phyloP scores from a whole-genome alignment of 192 early-diverging fungal species.

The Neocallimastix lanati region DNA sequence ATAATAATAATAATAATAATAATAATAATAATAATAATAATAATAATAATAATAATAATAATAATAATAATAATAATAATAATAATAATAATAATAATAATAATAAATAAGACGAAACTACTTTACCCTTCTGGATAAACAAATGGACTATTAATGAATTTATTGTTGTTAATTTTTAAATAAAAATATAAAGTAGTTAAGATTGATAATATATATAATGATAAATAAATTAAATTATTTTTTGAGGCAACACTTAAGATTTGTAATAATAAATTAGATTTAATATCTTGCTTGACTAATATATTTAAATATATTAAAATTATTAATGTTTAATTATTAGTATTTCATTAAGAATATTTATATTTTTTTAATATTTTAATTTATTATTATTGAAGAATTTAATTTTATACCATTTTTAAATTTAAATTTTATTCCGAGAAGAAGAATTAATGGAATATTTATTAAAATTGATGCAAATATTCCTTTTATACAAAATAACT shows the following conservation, averaged over 20 bases:
- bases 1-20: too few relatives aligned
- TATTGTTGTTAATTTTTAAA: not conserved
- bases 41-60: too few relatives aligned
- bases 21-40: too few relatives aligned
- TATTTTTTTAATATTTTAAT: too few relatives aligned
- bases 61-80: too few relatives aligned
- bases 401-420: not conserved
- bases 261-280: not conserved
- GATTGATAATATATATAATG: not conserved
- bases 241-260: not conserved
- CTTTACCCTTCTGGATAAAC: not conserved
- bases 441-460: not conserved
- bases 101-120: too few relatives aligned
- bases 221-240: not conserved
- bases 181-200: not conserved
- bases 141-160: not conserved
- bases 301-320: not conserved
- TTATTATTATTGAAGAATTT: too few relatives aligned
- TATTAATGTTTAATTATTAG: too few relatives aligned
- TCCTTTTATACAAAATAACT: not conserved
- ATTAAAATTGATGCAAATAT: not conserved
- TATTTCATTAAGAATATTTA: too few relatives aligned
- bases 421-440: not conserved
- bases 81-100: too few relatives aligned
- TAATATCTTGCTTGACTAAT: not conserved